Base-by-base conservation (phyloP, 73 alveolate genomes). In the Stentor coeruleus region DNA sequence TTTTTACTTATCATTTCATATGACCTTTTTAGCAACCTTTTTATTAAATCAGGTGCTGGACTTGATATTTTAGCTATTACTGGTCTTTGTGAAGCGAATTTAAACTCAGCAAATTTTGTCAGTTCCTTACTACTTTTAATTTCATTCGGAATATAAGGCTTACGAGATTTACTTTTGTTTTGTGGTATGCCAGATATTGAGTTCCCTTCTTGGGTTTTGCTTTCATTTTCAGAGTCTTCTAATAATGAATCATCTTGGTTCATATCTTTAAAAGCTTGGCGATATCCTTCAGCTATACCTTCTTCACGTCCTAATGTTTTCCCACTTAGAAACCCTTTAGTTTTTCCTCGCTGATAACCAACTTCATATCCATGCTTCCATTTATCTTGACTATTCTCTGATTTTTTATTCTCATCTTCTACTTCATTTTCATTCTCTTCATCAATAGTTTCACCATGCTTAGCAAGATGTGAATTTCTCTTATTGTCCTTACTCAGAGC, bases 381-480 rank as follows among this genome's bases (percentile, higher is more conserved):
- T 93, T 4, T 93, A 92, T 87, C 98, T 97, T 40, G 89, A 89
- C 87, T 97, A 91, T 82, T 91, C 86, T 83, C 89, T 95, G 80
- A 82, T 93, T 58, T 98, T 93, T 6, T 20, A 20, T 6, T 6
- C 6, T 11, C 28, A 20, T 20, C 20, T 49, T 49, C 66, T 11
- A 49, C 28, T 6, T 49, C 66, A n/a, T n/a, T n/a, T 49, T 49
- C 66, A 20, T 20, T 49, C 20, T 49, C 66, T 49, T 49, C 66
- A 20, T 49, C 66, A 20, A 49, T 49, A 11, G 66, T 49, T n/a
- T n/a, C n/a, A n/a, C n/a, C n/a, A n/a, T n/a, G n/a, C n/a, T n/a
- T n/a, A n/a, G n/a, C n/a, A n/a, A n/a, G n/a, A n/a, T n/a, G n/a
- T n/a, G n/a, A n/a, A n/a, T n/a, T n/a, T n/a, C n/a, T n/a, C n/a